Evolutionary conservation across 129 eudicot genomes (phyloP), one percentile per base, ranked within the genome.

Genomic region (Helichrysum umbraculigerum): DNA sequence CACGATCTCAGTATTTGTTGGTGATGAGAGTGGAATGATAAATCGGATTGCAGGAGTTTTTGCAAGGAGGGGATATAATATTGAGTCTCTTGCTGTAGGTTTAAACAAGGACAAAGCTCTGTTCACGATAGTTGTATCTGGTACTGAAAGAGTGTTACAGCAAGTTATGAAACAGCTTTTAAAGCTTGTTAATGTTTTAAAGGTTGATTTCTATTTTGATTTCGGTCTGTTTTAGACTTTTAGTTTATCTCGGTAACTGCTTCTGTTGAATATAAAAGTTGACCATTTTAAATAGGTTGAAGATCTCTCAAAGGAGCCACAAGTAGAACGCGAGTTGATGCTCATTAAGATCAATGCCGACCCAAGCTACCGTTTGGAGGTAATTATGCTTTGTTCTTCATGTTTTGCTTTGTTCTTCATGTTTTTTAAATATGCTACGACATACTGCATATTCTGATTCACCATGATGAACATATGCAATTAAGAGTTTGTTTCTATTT

Each of bases 1-100:
- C 83, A 87, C 96, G 1, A 84, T 89, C 56, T 89, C 96, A 39
- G 98, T 89, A 61, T 89, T 86, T 84, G 96, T 89, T 64, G 98
- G 98, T 28, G 96, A 92, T 69, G 96, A 92, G 77, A 92, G 98
- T 86, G 96, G 98, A 77, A 92, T 92, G 93, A 92, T 92, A 66
- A 92, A 92, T 76, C 93, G 96, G 58, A 92, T 92, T 84, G 98
- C 96, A 15, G 96, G 96, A 72, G 98, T 92, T 7, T 92, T 92
- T 82, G 98, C 98, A 68, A 84, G 98, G 78, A 89, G 96, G 81
- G 98, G 98, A 41, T 89, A 89, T 75, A 92, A 89, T 72, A 92
- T 89, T 22, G 98, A 92, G 84, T 89, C 98, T 39, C 96, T 92
- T 73, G 96, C 98, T 44, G 98, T 92, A 82, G 98, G 98, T 54